Conservation (phyloP, 768 basidiomycete species). For the Tubosaeta brunneosetosa region DNA sequence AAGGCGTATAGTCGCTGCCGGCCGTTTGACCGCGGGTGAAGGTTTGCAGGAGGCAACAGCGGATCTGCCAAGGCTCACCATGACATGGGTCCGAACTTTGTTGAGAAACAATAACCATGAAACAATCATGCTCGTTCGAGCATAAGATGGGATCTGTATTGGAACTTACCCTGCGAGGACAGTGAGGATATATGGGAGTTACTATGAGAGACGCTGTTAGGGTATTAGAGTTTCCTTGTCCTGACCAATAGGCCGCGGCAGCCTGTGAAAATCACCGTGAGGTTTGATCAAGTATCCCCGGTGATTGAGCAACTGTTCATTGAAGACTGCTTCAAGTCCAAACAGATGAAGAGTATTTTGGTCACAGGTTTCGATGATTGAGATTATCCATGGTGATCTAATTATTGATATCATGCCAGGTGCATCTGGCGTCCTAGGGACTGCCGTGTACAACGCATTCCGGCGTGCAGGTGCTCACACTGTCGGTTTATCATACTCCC, state of each 20-base stretch:
- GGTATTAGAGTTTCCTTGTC: no score
- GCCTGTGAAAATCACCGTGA: background rate
- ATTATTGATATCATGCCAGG: conserved; percentile 41
- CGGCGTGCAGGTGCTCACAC: conserved; percentile 40
- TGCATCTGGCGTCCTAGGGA: conserved; percentile 88
- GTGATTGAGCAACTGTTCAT: background rate
- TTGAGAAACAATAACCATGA: background rate
- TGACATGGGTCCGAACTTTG: no score
- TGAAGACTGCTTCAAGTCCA: background rate
- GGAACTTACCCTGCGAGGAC: no score
- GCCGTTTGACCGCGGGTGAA: background rate
- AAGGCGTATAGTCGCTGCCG: background rate
- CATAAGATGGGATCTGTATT: background rate
- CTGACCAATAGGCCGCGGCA: background rate
- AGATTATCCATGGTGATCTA: conserved; percentile 8
- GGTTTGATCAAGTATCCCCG: background rate
- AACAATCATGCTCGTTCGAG: background rate
- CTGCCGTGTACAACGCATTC: conserved; percentile 72
- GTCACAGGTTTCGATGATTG: conserved; percentile 44
- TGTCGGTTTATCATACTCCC: conserved; percentile 69
- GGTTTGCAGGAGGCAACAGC: background rate
- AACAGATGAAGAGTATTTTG: conserved; percentile 43
- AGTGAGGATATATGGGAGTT: no score
- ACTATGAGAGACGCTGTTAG: no score
- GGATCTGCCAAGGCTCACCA: no score